A percentile compares a stretch with the other conserved stretches of the same genome.
Evolutionary conservation across 768 basidiomycete genomes (phyloP).

Genomic region (Lepiota brunneoincarnata): DNA sequence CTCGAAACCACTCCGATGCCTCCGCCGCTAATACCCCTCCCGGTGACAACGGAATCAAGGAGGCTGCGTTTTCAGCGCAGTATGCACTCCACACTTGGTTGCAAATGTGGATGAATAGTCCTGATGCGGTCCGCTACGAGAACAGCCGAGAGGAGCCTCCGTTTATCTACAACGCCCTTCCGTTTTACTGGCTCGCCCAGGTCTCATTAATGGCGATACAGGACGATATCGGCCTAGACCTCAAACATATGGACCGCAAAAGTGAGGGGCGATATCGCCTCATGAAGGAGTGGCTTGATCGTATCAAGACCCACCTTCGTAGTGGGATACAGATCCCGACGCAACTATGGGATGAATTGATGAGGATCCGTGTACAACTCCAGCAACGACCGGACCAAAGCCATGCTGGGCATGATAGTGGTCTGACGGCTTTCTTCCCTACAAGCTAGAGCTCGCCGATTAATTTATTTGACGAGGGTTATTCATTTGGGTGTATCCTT

Average conservation of each 20-base stretch:
- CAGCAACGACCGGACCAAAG: constrained; percentile 10
- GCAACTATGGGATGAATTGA: constrained; percentile 46
- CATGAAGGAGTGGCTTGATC: constrained; percentile 49
- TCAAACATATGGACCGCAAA: constrained; percentile 14
- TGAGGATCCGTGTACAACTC: constrained; percentile 33
- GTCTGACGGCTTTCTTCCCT: constrained; percentile 2
- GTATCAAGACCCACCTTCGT: constrained; percentile 44
- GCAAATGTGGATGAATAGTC: constrained; percentile 47
- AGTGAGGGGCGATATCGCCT: constrained; percentile 39
- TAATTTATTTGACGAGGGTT: constrained; percentile 7
- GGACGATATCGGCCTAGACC: constrained; percentile 33
- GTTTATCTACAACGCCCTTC: constrained; percentile 44
- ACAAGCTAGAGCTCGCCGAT: neutral
- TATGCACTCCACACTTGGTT: constrained; percentile 60
- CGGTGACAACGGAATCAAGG: constrained; percentile 8
- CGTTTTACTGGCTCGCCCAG: constrained; percentile 65
- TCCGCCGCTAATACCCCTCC: constrained; percentile 7
- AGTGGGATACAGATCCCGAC: constrained; percentile 41
- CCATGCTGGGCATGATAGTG: neutral
- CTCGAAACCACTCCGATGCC: constrained; percentile 7
- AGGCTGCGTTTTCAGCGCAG: constrained; percentile 34
- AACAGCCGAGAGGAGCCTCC: constrained; percentile 28
- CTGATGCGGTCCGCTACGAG: constrained; percentile 28
- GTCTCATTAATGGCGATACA: constrained; percentile 50
- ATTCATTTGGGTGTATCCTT: neutral